Conservation (phyloP, 2,329 filamentous ascomycete species). For the Fusarium tricinctum region DNA sequence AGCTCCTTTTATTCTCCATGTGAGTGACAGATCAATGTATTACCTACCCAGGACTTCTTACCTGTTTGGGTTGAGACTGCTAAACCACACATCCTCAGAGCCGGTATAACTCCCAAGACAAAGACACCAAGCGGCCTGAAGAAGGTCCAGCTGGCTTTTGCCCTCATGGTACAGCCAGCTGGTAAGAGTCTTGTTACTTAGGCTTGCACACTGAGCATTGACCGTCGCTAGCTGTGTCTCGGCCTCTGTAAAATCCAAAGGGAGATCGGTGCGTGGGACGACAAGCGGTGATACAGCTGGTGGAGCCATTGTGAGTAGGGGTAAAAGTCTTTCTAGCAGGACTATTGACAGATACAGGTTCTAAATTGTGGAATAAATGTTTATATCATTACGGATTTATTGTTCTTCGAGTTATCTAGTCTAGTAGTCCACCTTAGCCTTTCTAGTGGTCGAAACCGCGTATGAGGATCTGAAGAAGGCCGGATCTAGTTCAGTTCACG, state of each 20-base stretch:
- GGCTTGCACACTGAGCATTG: not conserved
- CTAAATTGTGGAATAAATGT: not conserved
- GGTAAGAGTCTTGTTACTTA: not conserved
- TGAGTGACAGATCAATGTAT: not conserved
- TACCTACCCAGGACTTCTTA: not conserved
- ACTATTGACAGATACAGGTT: not conserved
- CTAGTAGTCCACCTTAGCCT: not conserved
- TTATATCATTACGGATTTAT: not conserved
- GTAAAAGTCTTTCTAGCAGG: no score
- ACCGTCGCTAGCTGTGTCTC: not conserved
- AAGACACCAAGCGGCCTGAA: constrained; percentile 3
- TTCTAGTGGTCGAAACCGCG: not conserved
- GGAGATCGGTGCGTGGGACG: not conserved
- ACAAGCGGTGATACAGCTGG: constrained; percentile 1
- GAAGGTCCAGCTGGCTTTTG: not conserved
- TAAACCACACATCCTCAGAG: constrained; percentile 11
- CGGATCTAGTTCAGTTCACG: not conserved
- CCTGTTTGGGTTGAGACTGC: not conserved
- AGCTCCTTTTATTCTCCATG: not conserved
- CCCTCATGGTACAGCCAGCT: not conserved
- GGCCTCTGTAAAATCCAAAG: not conserved
- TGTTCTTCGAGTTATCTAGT: not conserved
- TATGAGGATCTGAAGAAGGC: no score
- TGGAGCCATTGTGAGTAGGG: not conserved
- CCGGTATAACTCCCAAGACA: constrained; percentile 12